A percentile compares a stretch with the other conserved stretches of the same genome.
Conservation (phyloP, 2,329 filamentous ascomycete species). For the Pyrenophora seminiperda region DNA sequence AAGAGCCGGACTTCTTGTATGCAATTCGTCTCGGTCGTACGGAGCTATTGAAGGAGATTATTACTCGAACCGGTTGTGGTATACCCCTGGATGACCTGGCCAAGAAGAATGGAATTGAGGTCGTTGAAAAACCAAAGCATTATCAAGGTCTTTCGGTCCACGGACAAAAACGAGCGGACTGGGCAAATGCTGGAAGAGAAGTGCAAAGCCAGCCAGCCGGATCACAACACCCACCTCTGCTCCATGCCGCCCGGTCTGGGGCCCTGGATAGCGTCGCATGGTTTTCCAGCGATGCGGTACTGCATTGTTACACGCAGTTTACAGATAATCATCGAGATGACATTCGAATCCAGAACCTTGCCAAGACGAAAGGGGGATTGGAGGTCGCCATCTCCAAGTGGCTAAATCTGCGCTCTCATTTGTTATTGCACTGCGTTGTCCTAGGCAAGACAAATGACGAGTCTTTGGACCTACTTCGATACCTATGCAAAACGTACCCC, state of each 20-base stretch:
- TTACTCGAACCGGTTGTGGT: slow-evolving; percentile 69
- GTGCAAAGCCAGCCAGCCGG: slow-evolving; percentile 8
- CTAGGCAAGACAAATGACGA: slow-evolving; percentile 45
- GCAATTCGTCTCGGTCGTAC: slow-evolving; percentile 57
- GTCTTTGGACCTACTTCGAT: slow-evolving; percentile 64
- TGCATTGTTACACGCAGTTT: slow-evolving; percentile 71
- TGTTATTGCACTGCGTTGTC: slow-evolving; percentile 65
- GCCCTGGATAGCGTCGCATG: slow-evolving; percentile 75
- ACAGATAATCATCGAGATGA: slow-evolving; percentile 66
- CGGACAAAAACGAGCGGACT: slow-evolving; percentile 74
- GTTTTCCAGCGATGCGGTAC: slow-evolving; percentile 73
- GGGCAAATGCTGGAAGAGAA: slow-evolving; percentile 54
- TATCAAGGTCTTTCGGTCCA: slow-evolving; percentile 72
- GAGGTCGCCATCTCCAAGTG: slow-evolving; percentile 67
- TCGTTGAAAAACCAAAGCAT: slow-evolving; percentile 68
- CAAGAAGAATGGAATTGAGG: slow-evolving; percentile 66
- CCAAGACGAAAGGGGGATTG: slow-evolving; percentile 64
- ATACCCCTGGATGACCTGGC: slow-evolving; percentile 71
- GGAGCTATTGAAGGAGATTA: slow-evolving; percentile 66
- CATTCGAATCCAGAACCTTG: slow-evolving; percentile 65
- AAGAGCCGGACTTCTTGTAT: slow-evolving; percentile 21
- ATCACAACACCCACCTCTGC: slow-evolving; percentile 60
- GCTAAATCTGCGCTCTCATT: slow-evolving; percentile 55
- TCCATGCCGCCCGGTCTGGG: slow-evolving; percentile 62
- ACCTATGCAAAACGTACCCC: slow-evolving; percentile 67